Evolutionary conservation across 257 asterid genomes (phyloP), one percentile per base, ranked within the genome.

Genomic region (Solanum etuberosum): DNA sequence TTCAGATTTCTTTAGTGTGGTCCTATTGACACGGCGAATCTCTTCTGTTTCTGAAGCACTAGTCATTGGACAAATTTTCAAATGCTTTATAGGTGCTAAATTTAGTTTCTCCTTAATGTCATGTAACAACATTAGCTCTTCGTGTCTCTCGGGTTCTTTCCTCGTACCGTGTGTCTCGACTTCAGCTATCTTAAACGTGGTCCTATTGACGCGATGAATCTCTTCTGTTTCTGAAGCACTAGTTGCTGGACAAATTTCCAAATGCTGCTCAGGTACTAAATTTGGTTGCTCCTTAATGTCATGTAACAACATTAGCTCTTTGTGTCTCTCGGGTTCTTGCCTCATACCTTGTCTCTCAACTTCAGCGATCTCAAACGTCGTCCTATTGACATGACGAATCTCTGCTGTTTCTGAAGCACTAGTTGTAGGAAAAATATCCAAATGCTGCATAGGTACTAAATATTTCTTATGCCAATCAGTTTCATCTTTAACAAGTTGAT

Each of bases 401-500:
- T 43, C 51, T 7, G 89, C 87, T 43, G 84, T 27, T 42, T 37
- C 91, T 82, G 91, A 71, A 78, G 38, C 88, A 32, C 86, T 90
- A 12, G 90, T 51, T 13, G 83, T 71, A 37, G 92, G 82, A 96
- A 40, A 67, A 91, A 32, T 90, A 31, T 70, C 25, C 42, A 32
- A 32, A 6, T 87, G 76, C 21, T 86, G 84, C 35, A 89, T 86
- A 46, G 94, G 91, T 65, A 86, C 90, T 87, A 96, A 59, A 73
- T 91, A 85, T 83, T 92, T 95, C 91, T 95, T 92, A 63, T 94
- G 92, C 94, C 92, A 92, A 40, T 93, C 94, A 10, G 92, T 91
- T 76, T 92, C 94, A 4, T 90, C 92, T 76, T 90, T 91, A 65
- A 74, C 87, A 68, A 76, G 88, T 14, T 86, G 73, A 89, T 88